Evolutionary conservation across 2,329 filamentous ascomycete genomes (phyloP), one percentile per base, ranked within the genome.

Genomic region (Pestalotiopsis sp.): DNA sequence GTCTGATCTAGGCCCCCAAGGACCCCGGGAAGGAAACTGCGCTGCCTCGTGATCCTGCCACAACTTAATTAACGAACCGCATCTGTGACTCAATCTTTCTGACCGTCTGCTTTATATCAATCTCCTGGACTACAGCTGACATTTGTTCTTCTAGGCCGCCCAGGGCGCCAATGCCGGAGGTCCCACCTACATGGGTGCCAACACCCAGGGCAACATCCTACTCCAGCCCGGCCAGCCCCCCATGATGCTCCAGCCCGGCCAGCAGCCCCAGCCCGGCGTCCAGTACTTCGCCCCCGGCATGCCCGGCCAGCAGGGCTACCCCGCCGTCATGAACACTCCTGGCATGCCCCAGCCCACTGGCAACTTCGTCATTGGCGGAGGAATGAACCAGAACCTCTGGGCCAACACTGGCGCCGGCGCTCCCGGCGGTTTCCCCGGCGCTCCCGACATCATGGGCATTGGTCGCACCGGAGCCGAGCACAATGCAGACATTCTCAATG

Each of bases 401-500:
- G 58, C 14, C 45, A 62, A 72, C 36, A 52, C 66, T 38, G 69
- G 68, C 52, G 69, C 68, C 49, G 72, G 68, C 41, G 66, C 68
- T 36, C 66, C 69, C 13, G 31, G 39, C 17, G 41, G 52, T 23
- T 39, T 66, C 36, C 70, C 68, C 38, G 7, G 25, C 4, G 62
- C 56, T 6, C 82, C 84, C n/a, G 85, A 89, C 70, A 81, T 87
- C 69, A 78, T 84, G 78, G 82, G 87, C 68, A 74, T 88, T 65
- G 87, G 87, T 70, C 83, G 82, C 71, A 89, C 87, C 1, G 77
- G 79, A 45, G 76, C 75, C 68, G 86, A 89, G 75, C 76, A 85
- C 59, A 78, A 81, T 41, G 75, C 83, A 23, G 82, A 85, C 68
- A 84, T 86, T 75, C 77, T 83, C 59, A 79, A 85, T 73, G 83